Conservation (phyloP, 2,329 filamentous ascomycete genomes). For the Epichloe aotearoae region DNA sequence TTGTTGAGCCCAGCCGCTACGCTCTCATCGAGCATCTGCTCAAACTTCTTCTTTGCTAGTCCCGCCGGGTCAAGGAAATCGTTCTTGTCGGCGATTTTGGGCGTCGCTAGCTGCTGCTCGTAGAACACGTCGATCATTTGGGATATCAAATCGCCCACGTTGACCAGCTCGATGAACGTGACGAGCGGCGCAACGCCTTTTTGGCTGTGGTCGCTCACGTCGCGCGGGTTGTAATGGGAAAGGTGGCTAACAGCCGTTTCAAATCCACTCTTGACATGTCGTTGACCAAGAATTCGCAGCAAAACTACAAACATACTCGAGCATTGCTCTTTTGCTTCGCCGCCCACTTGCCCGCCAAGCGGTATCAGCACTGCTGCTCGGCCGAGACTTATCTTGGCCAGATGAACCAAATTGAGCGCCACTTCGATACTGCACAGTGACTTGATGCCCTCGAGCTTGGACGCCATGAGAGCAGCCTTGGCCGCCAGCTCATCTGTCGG, state of each 20-base stretch:
- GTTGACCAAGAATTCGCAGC: conserved; percentile 69
- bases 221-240: conserved; percentile 78
- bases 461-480: conserved; percentile 96
- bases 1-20: conserved; percentile 94
- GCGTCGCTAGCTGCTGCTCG: conserved; percentile 77
- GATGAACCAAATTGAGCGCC: conserved; percentile 76
- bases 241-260: conserved; percentile 86
- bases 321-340: conserved; percentile 78
- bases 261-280: conserved; percentile 86
- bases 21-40: conserved; percentile 95
- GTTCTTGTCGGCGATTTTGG: conserved; percentile 76
- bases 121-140: conserved; percentile 99
- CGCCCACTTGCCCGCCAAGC: conserved; percentile 66
- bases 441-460: conserved; percentile 84
- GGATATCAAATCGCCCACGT: conserved; percentile 92
- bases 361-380: conserved; percentile 71
- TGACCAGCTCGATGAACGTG: conserved; percentile 93
- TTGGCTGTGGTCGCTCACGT: conserved; percentile 58
- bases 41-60: conserved; percentile 95
- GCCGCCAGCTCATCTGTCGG: conserved; percentile 87
- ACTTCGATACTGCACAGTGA: conserved; percentile 95
- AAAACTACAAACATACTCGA: conserved; percentile 76
- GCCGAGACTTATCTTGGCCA: conserved; percentile 77
- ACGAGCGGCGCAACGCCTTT: conserved; percentile 78
- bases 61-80: conserved; percentile 88